Evolutionary conservation across 1,284 basidiomycete species (phyloP), one percentile per base, ranked within the genome.

Genomic region (Schizopora paradoxa): DNA sequence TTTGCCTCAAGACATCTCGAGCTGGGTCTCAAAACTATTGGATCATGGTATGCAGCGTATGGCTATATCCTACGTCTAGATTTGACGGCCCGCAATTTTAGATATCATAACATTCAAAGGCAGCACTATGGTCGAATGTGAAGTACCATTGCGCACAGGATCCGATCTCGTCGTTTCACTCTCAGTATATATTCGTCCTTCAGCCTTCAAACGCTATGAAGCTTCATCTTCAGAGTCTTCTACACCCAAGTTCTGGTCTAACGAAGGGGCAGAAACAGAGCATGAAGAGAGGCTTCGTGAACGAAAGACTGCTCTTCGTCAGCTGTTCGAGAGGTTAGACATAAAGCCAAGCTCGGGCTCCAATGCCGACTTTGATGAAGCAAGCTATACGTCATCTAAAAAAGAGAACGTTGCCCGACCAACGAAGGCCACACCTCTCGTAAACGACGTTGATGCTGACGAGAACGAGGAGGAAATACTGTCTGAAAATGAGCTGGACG

Each of bases 391-490:
- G 18, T 18, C 14, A 25, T 28, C 34, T 3, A 25, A 27, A 34
- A 35, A 14, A 5, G 31, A n/a, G 5, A 6, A 22, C 22, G 33
- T 27, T 26, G 22, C 10, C 18, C 41, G 19, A 4, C 22, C 33
- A 8, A 11, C 25, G 6, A 42, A 14, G 18, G 10, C 19, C 34
- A 59, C 58, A 25, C 54, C 56, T 18, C 59, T 82, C 13, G 82
- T 85, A 59, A 77, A 83, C 1, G 86, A 87, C 41, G 68, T 58
- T 2, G 82, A 60, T 13, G 68, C 65, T 14, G 70, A 65, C 43
- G 70, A 91, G 58, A 83, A 71, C 43, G 68, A 88, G 46, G 81
- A 74, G 5, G 89, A 91, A 59, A 82, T 89, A 45, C 66, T 94
- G 41, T 78, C 80, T 6, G 82, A 85, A 38, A 81, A 82, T 56